A percentile compares a stretch with the other conserved stretches of the same genome.
Conservation (phyloP, 225 moss, liverwort and hornwort species). For the Bryum argenteum region DNA sequence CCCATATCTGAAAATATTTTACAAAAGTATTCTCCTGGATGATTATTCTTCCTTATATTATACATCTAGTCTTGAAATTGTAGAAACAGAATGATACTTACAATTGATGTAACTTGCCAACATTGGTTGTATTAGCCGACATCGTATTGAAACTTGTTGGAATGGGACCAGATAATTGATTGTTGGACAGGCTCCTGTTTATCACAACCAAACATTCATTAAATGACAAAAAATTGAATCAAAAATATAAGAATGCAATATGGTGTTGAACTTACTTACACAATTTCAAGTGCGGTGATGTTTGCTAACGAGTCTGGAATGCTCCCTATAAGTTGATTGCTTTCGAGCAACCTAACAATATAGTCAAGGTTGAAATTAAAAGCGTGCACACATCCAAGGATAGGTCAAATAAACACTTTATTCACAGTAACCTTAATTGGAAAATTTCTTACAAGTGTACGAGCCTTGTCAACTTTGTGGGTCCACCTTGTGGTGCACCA, state of each 20-base stretch:
- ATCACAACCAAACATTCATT: constrained; percentile 13
- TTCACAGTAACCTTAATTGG: too few relatives aligned
- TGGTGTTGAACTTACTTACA: constrained; percentile 40
- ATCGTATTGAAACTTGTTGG: constrained; percentile 31
- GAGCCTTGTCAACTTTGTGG: constrained; percentile 19
- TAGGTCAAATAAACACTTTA: neutral
- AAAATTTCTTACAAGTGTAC: constrained; percentile 42
- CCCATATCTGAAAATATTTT: too few relatives aligned
- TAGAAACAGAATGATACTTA: too few relatives aligned
- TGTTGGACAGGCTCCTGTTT: constrained; percentile 49
- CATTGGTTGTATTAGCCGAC: neutral
- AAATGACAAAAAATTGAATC: neutral
- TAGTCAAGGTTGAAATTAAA: neutral
- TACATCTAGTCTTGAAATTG: too few relatives aligned
- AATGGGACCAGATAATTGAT: constrained; percentile 42
- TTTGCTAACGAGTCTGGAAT: constrained; percentile 43
- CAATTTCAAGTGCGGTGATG: constrained; percentile 28
- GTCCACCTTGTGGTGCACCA: constrained; percentile 33
- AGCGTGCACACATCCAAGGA: neutral
- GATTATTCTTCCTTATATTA: too few relatives aligned
- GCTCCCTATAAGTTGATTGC: constrained; percentile 31
- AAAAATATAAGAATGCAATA: neutral
- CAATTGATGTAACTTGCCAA: constrained; percentile 32
- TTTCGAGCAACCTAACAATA: constrained; percentile 44
- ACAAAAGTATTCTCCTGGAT: too few relatives aligned